Percentiles rank a stretch among this genome's conserved stretches.
These are phyloP conservation scores for Fusarium albidum DNA, from an alignment of 2,329 filamentous ascomycete genomes.

Conservation along the genomic window DNA sequence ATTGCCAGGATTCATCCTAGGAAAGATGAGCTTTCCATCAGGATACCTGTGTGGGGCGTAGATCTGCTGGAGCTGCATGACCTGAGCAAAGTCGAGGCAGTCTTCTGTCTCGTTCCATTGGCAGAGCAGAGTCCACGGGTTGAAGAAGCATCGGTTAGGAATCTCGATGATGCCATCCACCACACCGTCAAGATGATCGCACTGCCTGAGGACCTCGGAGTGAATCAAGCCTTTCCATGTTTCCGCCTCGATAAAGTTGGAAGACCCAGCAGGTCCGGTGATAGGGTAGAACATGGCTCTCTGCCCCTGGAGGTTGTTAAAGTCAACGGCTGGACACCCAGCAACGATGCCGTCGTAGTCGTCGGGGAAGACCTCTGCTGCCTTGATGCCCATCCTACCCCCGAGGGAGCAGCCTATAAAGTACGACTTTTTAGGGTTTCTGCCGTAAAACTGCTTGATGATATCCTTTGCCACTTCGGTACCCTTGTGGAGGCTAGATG, in stretches of 20 bases:
- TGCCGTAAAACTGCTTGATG: constrained; percentile 53
- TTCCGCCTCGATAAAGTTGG: constrained; percentile 1
- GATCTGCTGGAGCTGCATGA: constrained; percentile 2
- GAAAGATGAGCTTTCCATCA: constrained; percentile 19
- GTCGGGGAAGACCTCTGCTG: constrained; percentile 59
- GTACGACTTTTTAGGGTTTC: constrained; percentile 54
- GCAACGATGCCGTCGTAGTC: constrained; percentile 62
- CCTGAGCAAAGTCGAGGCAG: background rate
- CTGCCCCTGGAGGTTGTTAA: constrained; percentile 48
- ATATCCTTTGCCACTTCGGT: constrained; percentile 20
- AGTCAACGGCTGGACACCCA: constrained; percentile 56
- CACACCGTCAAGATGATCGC: too few species aligned
- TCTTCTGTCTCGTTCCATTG: background rate
- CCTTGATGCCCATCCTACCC: constrained; percentile 65
- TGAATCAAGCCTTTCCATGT: too few species aligned
- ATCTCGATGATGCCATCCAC: background rate
- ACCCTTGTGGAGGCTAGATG: constrained; percentile 8
- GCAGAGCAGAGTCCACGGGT: background rate
- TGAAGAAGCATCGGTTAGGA: constrained; percentile 1
- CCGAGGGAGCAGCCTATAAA: constrained; percentile 68
- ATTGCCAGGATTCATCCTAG: constrained; percentile 25
- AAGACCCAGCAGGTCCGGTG: background rate
- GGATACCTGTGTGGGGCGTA: constrained; percentile 20
- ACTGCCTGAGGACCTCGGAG: too few species aligned
- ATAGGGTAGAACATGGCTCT: constrained; percentile 25